These are phyloP conservation scores for Hysterium pulicare DNA, from an alignment of 2,329 filamentous ascomycete genomes.

Conservation along the genomic window DNA sequence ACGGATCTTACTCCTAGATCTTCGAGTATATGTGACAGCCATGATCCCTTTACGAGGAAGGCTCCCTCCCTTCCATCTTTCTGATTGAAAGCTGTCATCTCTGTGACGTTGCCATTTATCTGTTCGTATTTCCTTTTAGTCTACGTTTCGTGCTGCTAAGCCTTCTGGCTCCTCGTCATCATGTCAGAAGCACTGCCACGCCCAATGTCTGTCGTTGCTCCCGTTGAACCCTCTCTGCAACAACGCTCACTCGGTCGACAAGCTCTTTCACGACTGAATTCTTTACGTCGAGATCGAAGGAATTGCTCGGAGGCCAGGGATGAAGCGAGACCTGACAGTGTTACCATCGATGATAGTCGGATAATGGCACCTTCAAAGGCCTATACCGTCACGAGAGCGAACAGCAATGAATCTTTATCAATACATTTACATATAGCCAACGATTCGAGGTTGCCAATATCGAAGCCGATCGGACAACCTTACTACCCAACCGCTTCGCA, in stretches of 20 bases:
- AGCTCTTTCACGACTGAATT: not conserved
- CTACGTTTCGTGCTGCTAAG: too few species aligned
- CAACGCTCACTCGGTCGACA: slow-evolving; percentile 1
- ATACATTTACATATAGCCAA: not conserved
- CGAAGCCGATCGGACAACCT: too few species aligned
- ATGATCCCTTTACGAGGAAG: not conserved
- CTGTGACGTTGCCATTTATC: too few species aligned
- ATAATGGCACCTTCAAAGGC: slow-evolving; percentile 1
- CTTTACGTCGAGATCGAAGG: not conserved
- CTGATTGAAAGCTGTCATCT: too few species aligned
- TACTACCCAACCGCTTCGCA: slow-evolving; percentile 17
- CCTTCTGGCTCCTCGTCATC: not conserved
- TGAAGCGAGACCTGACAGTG: not conserved
- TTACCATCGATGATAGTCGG: not conserved
- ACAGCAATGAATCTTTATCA: not conserved
- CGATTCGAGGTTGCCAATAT: too few species aligned
- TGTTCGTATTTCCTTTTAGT: too few species aligned
- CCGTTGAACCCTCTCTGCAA: not conserved
- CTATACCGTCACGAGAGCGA: not conserved
- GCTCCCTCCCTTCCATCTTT: too few species aligned
- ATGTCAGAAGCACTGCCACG: not conserved
- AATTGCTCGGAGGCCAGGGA: not conserved
- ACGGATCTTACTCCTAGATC: not conserved
- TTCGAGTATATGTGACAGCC: not conserved
- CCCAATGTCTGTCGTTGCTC: slow-evolving; percentile 1